Conservation (phyloP, 345 rosid genomes). For the Microthlaspi erraticum region DNA sequence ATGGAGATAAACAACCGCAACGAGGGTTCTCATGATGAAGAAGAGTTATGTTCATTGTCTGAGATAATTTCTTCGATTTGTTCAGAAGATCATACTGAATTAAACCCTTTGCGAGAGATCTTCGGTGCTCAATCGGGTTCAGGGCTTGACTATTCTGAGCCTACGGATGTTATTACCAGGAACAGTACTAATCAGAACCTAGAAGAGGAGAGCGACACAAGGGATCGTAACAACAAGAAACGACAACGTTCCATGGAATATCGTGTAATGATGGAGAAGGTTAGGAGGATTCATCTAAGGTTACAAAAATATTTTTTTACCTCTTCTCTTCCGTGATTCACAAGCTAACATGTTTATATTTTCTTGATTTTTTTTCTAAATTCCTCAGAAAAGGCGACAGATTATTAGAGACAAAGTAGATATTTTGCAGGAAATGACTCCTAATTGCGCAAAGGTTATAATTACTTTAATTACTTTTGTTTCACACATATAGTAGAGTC, state of each 20-base stretch:
- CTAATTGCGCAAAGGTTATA: conserved; percentile 18
- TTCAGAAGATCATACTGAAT: conserved; percentile 7
- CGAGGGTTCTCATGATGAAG: neutral
- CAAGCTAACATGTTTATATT: conserved; percentile 15
- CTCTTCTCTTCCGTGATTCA: conserved; percentile 8
- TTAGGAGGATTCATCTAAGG: conserved; percentile 1
- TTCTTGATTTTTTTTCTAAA: neutral
- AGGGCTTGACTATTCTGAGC: neutral
- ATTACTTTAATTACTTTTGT: too few relatives aligned
- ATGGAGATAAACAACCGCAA: conserved; percentile 23
- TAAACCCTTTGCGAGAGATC: conserved; percentile 40
- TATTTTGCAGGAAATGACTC: conserved; percentile 27
- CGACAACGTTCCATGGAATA: conserved; percentile 28
- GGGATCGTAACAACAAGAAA: neutral
- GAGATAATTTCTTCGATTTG: neutral
- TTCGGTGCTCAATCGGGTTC: conserved; percentile 16
- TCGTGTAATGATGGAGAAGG: conserved; percentile 37
- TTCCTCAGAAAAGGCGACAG: conserved; percentile 32
- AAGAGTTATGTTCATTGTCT: conserved; percentile 10
- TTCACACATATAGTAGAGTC: neutral
- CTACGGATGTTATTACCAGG: conserved; percentile 11
- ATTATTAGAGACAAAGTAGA: conserved; percentile 31
- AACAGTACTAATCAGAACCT: neutral
- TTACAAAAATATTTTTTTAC: neutral
- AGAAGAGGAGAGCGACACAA: conserved; percentile 3